Evolutionary conservation across 805 yeast species (phyloP).

Genomic region (Starmera quercuum): DNA sequence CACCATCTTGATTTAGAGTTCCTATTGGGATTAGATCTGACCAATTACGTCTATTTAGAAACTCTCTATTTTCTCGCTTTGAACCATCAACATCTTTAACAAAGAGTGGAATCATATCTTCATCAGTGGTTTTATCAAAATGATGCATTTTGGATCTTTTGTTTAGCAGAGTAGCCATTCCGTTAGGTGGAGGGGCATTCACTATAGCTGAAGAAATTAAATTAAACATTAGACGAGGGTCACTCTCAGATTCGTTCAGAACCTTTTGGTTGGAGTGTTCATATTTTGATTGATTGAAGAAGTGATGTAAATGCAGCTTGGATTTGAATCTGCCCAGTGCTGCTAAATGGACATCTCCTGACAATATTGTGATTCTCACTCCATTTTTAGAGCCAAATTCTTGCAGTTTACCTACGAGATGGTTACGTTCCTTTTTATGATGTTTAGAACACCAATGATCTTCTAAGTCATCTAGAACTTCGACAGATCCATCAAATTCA

Average conservation of each 20-base stretch:
- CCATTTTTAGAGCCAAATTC: conserved; percentile 57
- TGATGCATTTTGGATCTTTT: conserved; percentile 60
- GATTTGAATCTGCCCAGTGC: conserved; percentile 73
- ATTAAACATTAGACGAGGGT: conserved; percentile 73
- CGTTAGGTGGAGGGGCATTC: conserved; percentile 88
- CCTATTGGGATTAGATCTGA: conserved; percentile 53
- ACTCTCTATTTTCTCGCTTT: conserved; percentile 38
- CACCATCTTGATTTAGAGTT: conserved; percentile 21
- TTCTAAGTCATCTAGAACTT: conserved; percentile 84
- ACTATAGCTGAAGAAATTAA: conserved; percentile 85
- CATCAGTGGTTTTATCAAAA: conserved; percentile 58
- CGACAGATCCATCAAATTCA: conserved; percentile 88
- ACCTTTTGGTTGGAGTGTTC: conserved; percentile 32
- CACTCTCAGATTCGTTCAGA: conserved; percentile 48
- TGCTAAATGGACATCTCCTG: conserved; percentile 93
- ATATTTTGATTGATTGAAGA: conserved; percentile 24
- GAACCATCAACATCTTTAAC: conserved; percentile 47
- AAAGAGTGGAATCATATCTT: conserved; percentile 76
- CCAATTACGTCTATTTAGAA: conserved; percentile 66
- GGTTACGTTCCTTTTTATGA: conserved; percentile 83
- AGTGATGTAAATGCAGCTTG: conserved; percentile 37
- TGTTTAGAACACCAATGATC: conserved; percentile 94
- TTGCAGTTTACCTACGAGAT: conserved; percentile 50
- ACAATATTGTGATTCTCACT: conserved; percentile 72
- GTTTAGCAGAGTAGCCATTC: conserved; percentile 69